Evolutionary conservation across 495 filamentous ascomycete genomes (phyloP), one percentile per base, ranked within the genome.

Genomic region (Hypoxylon perforatum): DNA sequence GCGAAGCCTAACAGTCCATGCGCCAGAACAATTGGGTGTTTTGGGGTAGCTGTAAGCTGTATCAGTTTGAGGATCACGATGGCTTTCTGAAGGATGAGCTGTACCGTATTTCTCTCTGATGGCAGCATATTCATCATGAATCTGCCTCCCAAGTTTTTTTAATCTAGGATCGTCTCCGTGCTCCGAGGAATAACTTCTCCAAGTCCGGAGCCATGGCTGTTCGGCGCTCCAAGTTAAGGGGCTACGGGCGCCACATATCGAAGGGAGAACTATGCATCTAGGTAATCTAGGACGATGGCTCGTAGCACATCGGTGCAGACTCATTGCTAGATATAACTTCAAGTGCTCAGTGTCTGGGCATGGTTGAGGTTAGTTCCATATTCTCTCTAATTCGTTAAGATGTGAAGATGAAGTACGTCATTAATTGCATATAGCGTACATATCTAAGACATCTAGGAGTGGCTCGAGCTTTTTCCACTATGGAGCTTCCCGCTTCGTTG

Each of bases 1-100:
- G 93, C 89, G 76, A 99, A 99, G 35, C 94, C 94, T 36, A 99
- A 80, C 28, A 99, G 83, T 39, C 94, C 94, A 80, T 99, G 94
- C 7, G 93, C 92, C 6, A 96, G 88, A 39, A 95, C 88, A 35
- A 96, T 85, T 10, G 90, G 90, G 67, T 93, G 69, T 73, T 88
- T 88, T 12, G 90, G 87, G 2, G 84, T 80, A 67, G 79, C 86
- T 90, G 25, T 45, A 25, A 1, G 51, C 21, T 14, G 36, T 28
- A 30, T 50, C 35, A 63, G 25, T 36, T 55, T 52, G 21, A 22
- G 56, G 3, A 33, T 25, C 36, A 30, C 55, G 23, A 49, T 51
- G 41, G 38, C 42, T 38, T 18, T 12, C 22, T 55, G 22, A 45
- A 15, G 23, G 36, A 39, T 28, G 3, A 36, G 30, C 57, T 75